Evolutionary conservation across 2,329 filamentous ascomycete genomes (phyloP), one percentile per base, ranked within the genome.

Genomic region (Gnomoniopsis sp.): DNA sequence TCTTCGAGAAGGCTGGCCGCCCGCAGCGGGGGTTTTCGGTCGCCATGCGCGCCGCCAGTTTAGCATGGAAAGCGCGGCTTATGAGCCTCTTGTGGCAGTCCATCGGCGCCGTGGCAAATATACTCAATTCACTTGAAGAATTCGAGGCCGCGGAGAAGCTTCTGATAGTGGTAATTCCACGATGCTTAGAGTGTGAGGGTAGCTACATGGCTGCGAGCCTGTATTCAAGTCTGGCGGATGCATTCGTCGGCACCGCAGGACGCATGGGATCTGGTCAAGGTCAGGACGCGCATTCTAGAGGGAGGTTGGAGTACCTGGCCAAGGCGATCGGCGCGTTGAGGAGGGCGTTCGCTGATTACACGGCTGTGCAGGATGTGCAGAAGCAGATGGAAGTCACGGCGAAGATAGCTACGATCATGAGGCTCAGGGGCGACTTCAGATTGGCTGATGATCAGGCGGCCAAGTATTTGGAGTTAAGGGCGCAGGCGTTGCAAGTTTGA

Each of bases 381-480:
- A 86, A 85, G 55, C 88, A 90, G 73, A 88, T 90, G 67, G 88
- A 92, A 72, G 86, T 90, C 78, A 82, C 93, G 75, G 88, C 88
- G 21, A 95, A 95, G 78, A 93, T 91, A 73, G 88, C 89, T 3
- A 86, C 86, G 53, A 82, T 96, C 53, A 89, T 90, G 78, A 86
- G 87, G 70, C 75, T 88, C 49, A 79, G 83, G 8, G 89, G 88
- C 0, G 88, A 92, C 65, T 71, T 79, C 64, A 78, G 77, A 19
- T 66, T 87, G 62, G 85, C 87, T 1, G 88, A 88, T 65, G 85
- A 88, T 62, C 88, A 82, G 65, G 87, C 87, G 1, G 84, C 85
- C 2, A 82, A 81, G 63, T 90, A 89, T 69, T 70, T 88, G 46
- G 81, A 82, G 63, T 66, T 90, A 52, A 78, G 79, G 65, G 79